These are phyloP conservation scores for Cytospora piceicola DNA, from an alignment of 2,329 filamentous ascomycete species.

Conservation along the genomic window DNA sequence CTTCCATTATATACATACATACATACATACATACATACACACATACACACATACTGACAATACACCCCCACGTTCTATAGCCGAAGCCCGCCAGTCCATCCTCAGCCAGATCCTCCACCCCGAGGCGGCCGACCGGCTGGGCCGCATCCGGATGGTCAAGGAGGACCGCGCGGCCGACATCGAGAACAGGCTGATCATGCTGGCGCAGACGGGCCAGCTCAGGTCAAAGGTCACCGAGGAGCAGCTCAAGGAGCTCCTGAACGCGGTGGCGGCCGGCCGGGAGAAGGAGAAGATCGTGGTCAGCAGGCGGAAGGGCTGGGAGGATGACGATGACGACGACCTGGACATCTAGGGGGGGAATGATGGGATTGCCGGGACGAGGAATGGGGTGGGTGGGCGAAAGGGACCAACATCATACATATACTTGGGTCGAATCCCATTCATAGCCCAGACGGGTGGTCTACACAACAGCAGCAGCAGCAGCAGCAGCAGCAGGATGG, in stretches of 20 bases:
- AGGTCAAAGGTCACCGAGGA: slow-evolving; percentile 86
- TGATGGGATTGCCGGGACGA: background rate
- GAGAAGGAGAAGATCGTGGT: slow-evolving; percentile 86
- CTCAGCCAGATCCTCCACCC: slow-evolving; percentile 93
- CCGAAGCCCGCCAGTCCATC: slow-evolving; percentile 75
- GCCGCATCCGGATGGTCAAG: slow-evolving; percentile 94
- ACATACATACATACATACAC: background rate
- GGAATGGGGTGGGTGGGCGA: background rate
- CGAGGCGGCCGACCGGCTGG: slow-evolving; percentile 88
- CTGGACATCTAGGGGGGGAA: slow-evolving; percentile 56
- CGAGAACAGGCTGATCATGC: slow-evolving; percentile 89
- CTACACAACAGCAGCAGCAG: background rate
- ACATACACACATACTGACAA: too few species aligned
- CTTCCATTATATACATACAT: background rate
- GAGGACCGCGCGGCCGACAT: slow-evolving; percentile 86
- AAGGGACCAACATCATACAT: background rate
- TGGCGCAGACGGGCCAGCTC: slow-evolving; percentile 86
- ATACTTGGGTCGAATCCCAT: background rate
- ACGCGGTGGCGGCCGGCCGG: slow-evolving; percentile 78
- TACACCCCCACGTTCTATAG: slow-evolving; percentile 37
- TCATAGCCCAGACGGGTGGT: background rate
- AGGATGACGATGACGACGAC: slow-evolving; percentile 82
- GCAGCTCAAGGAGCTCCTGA: slow-evolving; percentile 90
- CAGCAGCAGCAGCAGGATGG: background rate
- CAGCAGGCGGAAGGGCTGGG: slow-evolving; percentile 78